Evolutionary conservation across 2,329 filamentous ascomycete genomes (phyloP), one percentile per base, ranked within the genome.

Genomic region (Claviceps capensis): DNA sequence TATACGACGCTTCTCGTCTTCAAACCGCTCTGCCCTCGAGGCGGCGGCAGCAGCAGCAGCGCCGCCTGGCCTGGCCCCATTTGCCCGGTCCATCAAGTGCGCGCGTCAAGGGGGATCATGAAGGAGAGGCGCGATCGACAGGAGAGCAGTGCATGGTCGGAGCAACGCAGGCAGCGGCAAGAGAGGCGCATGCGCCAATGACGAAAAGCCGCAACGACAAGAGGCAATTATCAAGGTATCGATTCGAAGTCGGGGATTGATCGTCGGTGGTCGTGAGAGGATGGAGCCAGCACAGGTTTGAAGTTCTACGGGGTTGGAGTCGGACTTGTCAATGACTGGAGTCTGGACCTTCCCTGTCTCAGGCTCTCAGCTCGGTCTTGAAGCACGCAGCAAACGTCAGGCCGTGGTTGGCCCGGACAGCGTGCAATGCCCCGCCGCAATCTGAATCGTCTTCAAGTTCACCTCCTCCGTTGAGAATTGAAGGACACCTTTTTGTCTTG

Each of bases 1-100:
- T 62, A 98, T 96, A 65, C 93, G 82, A 66, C 81, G 79, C 76
- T 96, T 95, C 76, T 98, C 93, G 64, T 97, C 89, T 68, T 98
- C 93, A 67, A 97, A 98, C 61, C 82, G 81, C 72, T 95, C 88
- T 52, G 91, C 91, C 60, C 67, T 66, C 56, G 58, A 64, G 59
- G 62, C 60, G 58, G 65, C 61, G 58, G 65, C 62, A 52, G 65
- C 59, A 58, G 62, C 60, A 58, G 65, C 62, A 58, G 65, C 62
- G 52, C 64, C 58, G 58, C 61, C 62, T 53, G 62, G 62, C 59
- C 65, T 63, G 56, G 62, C 61, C 60, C 65, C 67, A 57, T 67
- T 68, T 60, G 65, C 62, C 65, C 65, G 66, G 62, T 70, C 68
- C 68, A 70, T 70, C 53, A 60, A 57, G 56, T 48, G 52, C 45